These are phyloP conservation scores for Digitaria exilis DNA, from an alignment of 202 grass and related monocot genomes.

Conservation along the genomic window DNA sequence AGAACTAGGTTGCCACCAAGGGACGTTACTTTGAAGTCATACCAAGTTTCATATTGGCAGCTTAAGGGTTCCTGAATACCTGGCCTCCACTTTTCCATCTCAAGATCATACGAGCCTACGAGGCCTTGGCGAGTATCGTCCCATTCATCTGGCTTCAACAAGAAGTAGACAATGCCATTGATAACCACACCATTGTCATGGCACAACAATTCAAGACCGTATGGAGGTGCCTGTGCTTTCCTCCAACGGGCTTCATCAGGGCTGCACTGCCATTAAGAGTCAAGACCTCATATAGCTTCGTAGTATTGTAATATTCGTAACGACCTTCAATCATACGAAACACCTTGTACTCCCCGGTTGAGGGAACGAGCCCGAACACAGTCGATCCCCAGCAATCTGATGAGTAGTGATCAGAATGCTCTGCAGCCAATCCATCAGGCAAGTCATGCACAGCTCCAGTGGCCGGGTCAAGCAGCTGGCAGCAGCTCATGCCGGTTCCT, in stretches of 20 bases:
- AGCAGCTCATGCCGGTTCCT: too few species aligned
- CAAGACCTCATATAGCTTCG: too few species aligned
- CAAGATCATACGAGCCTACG: too few species aligned
- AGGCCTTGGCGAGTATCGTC: too few species aligned
- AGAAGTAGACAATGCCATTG: background rate
- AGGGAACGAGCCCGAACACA: background rate
- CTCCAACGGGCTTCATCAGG: background rate
- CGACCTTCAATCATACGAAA: background rate
- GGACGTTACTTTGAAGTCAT: too few species aligned
- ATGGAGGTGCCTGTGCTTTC: background rate
- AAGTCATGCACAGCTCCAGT: background rate
- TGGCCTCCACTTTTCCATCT: too few species aligned
- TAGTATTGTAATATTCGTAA: too few species aligned
- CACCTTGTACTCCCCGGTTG: background rate
- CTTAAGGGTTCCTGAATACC: too few species aligned
- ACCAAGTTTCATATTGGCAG: too few species aligned
- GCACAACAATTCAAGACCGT: background rate
- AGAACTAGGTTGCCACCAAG: too few species aligned
- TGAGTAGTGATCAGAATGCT: background rate
- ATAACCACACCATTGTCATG: background rate
- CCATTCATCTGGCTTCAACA: too few species aligned
- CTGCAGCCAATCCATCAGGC: background rate
- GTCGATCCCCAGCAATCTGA: fast-evolving
- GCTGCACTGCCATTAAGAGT: background rate
- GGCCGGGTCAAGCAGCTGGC: background rate